Conservation (phyloP, 2,329 filamentous ascomycete genomes). For the Aureobasidium vineae region DNA sequence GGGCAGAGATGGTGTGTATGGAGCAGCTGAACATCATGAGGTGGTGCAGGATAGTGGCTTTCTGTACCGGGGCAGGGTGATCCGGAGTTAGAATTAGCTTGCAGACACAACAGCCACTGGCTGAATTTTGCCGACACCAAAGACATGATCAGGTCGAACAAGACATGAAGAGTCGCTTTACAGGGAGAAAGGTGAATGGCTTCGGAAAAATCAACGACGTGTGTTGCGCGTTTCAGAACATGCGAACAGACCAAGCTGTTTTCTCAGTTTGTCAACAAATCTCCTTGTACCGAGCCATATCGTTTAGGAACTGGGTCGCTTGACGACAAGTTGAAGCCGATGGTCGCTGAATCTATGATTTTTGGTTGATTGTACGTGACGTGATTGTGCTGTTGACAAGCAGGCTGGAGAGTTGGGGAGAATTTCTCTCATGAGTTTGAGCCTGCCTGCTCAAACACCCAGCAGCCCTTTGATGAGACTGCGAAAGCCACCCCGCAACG, state of each 20-base stretch:
- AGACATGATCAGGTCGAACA: neutral
- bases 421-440: neutral
- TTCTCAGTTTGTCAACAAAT: constrained; percentile 14
- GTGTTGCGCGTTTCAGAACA: constrained; percentile 22
- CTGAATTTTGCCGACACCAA: neutral
- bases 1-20: neutral
- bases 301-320: neutral
- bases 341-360: neutral
- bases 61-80: neutral
- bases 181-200: neutral
- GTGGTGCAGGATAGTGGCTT: neutral
- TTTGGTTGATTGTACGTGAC: neutral
- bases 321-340: neutral
- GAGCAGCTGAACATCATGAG: neutral
- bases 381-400: neutral
- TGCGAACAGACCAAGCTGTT: constrained; percentile 18
- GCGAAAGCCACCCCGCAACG: constrained; percentile 6
- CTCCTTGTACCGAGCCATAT: neutral
- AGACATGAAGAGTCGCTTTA: neutral
- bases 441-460: neutral
- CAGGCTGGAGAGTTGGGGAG: neutral
- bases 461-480: constrained; percentile 2
- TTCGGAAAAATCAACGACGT: neutral
- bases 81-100: constrained; percentile 6
- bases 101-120: constrained; percentile 1